Base-by-base conservation (phyloP, 2,329 filamentous ascomycete species). In the Gliomastix tumulicola region DNA sequence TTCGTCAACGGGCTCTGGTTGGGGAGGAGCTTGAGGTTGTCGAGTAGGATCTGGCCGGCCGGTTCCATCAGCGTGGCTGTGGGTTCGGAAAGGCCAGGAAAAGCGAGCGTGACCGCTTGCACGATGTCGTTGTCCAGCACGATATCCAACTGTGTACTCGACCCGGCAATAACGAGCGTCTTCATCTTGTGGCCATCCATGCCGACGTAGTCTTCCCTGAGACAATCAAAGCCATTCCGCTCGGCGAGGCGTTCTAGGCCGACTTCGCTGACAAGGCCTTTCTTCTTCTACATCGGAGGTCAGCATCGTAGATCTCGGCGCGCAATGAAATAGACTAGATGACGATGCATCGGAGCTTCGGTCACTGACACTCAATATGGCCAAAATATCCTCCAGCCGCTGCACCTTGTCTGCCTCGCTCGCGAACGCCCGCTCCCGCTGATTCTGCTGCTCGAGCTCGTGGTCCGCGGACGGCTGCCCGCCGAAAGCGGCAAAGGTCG, bases 171-270 rank as follows among this genome's bases (percentile, higher is more conserved):
- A 31, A 80, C 70, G 30, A 84, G 57, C 5, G 70, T 76, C 44
- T 63, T 70, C 37, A 65, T 63, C 46, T 70, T 73, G 28, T 64
- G 65, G 15, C 67, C 65, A 20, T 63, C 62, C 15, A 62, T 60
- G 21, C 65, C 65, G 30, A 59, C 65, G 32, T 66, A 51, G 20
- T 69, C 66, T 46, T 83, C 77, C 63, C 75, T 79, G 11, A 82
- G 58, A 38, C 68, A 71, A 42, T 82, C 79, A 27, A 84, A 63
- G n/a, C 82, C 83, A 37, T 82, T 69, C 37, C 76, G 69, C 48
- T 76, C 74, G 8, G 79, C 82, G 21, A 90, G 62, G 37, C 83
- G 71, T 54, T 84, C 79, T n/a, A 92, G 66, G 3, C 83, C 83
- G 21, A 83, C 78, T 49, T 86, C 82, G 46, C 83, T 86, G 25